Conservation (phyloP, 2,329 filamentous ascomycete species). For the Aspergillus neotritici region DNA sequence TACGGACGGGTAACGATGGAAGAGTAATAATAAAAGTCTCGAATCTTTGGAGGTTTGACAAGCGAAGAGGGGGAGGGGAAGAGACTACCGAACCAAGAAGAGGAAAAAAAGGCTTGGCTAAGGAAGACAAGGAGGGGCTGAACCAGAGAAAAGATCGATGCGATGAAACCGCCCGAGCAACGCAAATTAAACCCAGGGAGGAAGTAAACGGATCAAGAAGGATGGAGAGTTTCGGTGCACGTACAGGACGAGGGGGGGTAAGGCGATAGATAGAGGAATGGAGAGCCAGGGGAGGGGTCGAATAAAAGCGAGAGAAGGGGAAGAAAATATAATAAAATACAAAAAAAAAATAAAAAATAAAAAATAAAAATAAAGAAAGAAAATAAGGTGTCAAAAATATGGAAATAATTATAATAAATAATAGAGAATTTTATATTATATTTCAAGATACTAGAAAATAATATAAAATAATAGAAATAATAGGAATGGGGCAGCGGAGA, state of each 20-base stretch:
- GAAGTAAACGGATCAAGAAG: background rate
- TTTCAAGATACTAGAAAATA: no score
- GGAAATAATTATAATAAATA: background rate
- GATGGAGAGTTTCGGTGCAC: background rate
- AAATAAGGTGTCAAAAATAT: background rate
- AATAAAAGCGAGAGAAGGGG: background rate
- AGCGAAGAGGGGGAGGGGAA: conserved; percentile 7
- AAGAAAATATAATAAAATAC: background rate
- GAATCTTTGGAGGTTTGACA: conserved; percentile 7
- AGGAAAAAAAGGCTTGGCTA: conserved; percentile 16
- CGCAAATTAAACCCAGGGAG: background rate
- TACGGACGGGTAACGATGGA: background rate
- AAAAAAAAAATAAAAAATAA: conserved; percentile 3
- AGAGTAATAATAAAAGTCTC: background rate
- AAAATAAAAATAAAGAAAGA: conserved; percentile 1
- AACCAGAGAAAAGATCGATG: conserved; percentile 2
- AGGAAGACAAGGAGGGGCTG: conserved; percentile 27
- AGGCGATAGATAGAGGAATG: conserved; percentile 1
- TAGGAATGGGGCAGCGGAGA: conserved; percentile 2
- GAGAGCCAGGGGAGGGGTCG: background rate
- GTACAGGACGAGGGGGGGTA: background rate
- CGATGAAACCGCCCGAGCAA: background rate
- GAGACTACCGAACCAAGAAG: conserved; percentile 8
- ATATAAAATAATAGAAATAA: no score
- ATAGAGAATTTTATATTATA: background rate